Evolutionary conservation across 2,329 filamentous ascomycete genomes (phyloP), one percentile per base, ranked within the genome.

Genomic region (Fusarium globosum): DNA sequence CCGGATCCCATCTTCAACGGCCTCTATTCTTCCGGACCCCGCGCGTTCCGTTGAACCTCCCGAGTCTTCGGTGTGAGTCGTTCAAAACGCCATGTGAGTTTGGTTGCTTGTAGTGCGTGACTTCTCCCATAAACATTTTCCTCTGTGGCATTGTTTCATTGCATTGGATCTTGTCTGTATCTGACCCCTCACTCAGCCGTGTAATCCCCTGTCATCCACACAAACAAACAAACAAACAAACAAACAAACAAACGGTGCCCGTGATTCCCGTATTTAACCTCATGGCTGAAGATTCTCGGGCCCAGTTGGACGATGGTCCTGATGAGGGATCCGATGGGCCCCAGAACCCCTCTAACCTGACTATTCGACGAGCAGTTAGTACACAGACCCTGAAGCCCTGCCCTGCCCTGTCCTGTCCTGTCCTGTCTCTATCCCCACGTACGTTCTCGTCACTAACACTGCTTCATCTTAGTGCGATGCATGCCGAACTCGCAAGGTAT

Each of bases 401-500:
- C 36, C 55, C 43, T 58, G 14, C 39, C 43, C 10, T n/a, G 20
- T 52, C 55, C 35, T 58, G 14, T 41, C 43, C 10, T n/a, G 20
- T 55, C 52, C 35, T 60, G 21, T 52, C 41, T 30, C 48, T 38
- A 21, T 43, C 51, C 35, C 26, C 42, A 43, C 56, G 39, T 46
- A 41, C 56, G 39, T 43, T 23, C 51, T 60, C 33, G 49, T 51
- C 28, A 39, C 76, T 77, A 59, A 76, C 66, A 38, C 48, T 26
- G 46, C 60, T 43, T 60, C 76, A 78, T 79, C 59, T 52, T 65
- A 81, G 80, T 81, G 80, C 59, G 80, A 81, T 69, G 77, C 79
- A 59, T 81, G 80, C 57, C 77, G 79, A 67, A 77, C 79, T 55
- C 79, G 80, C 61, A 81, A 81, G 77, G 80, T 81, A 76, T 57